Conservation (phyloP, 164 flowering plant species). For the Dillenia suffruticosa region DNA sequence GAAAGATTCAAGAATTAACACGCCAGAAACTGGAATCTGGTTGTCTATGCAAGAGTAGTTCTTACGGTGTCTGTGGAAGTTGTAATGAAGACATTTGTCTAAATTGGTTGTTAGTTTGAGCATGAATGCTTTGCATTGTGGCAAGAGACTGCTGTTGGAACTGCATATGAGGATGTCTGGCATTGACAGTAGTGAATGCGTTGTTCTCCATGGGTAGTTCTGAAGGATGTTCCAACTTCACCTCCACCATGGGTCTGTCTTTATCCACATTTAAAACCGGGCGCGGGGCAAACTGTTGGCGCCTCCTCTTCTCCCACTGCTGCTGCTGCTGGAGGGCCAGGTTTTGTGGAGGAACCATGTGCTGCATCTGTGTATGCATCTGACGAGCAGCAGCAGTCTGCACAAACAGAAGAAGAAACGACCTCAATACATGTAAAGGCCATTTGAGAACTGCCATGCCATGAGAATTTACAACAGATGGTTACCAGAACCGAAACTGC, state of each 20-base stretch:
- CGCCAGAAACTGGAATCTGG: neutral
- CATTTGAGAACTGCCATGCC: too few relatives aligned
- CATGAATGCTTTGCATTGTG: constrained; percentile 49
- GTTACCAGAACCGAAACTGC: too few relatives aligned
- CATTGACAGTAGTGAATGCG: constrained; percentile 32
- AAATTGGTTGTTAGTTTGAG: constrained; percentile 53
- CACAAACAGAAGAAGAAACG: neutral
- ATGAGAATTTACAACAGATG: too few relatives aligned
- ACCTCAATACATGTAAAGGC: constrained; percentile 1
- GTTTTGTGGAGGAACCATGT: constrained; percentile 52
- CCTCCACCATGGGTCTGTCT: constrained; percentile 67
- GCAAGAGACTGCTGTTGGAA: constrained; percentile 67
- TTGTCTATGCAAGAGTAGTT: neutral
- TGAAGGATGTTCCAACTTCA: constrained; percentile 67
- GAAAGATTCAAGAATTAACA: neutral
- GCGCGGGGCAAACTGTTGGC: constrained; percentile 51
- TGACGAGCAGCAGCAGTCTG: constrained; percentile 51
- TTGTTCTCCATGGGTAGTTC: constrained; percentile 60
- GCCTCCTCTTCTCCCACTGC: constrained; percentile 54
- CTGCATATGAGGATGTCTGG: constrained; percentile 55
- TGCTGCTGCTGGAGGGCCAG: constrained; percentile 68
- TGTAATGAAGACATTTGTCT: constrained; percentile 67
- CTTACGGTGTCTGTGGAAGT: constrained; percentile 75
- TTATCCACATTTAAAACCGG: constrained; percentile 52
- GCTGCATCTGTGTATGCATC: constrained; percentile 77